A percentile compares a stretch with the other conserved stretches of the same genome.
phyloP scores from a whole-genome alignment of 2,329 filamentous ascomycete genomes.

The Talaromyces funiculosus region DNA sequence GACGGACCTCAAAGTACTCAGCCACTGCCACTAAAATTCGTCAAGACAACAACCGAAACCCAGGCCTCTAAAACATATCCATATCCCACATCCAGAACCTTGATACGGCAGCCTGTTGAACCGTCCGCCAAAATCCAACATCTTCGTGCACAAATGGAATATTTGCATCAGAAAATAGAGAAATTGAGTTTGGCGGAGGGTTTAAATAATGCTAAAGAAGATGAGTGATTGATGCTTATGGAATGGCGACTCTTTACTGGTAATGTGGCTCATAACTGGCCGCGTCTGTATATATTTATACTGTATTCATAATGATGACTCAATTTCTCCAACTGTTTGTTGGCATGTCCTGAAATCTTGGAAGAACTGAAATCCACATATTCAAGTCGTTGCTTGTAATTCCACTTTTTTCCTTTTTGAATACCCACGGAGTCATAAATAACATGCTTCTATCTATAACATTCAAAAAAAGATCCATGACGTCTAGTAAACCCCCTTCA shows the following conservation, averaged over 20 bases:
- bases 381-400: neutral
- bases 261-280: neutral
- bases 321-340: neutral
- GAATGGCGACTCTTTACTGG: neutral
- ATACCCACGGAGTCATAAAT: neutral
- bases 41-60: neutral
- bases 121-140: neutral
- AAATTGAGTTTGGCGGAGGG: conserved; percentile 3
- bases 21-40: neutral
- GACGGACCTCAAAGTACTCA: neutral
- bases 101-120: neutral
- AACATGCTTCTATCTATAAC: neutral
- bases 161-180: conserved; percentile 3
- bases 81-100: neutral
- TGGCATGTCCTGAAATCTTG: conserved; percentile 8
- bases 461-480: neutral
- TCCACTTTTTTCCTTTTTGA: neutral
- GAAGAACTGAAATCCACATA: neutral
- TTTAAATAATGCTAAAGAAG: neutral
- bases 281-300: neutral
- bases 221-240: neutral
- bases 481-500: neutral
- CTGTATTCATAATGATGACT: neutral
- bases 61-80: neutral
- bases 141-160: conserved; percentile 2